A percentile compares a stretch with the other conserved stretches of the same genome.
phyloP scores from a whole-genome alignment of 2,329 filamentous ascomycete genomes.

The Trichoderma pleuroti region DNA sequence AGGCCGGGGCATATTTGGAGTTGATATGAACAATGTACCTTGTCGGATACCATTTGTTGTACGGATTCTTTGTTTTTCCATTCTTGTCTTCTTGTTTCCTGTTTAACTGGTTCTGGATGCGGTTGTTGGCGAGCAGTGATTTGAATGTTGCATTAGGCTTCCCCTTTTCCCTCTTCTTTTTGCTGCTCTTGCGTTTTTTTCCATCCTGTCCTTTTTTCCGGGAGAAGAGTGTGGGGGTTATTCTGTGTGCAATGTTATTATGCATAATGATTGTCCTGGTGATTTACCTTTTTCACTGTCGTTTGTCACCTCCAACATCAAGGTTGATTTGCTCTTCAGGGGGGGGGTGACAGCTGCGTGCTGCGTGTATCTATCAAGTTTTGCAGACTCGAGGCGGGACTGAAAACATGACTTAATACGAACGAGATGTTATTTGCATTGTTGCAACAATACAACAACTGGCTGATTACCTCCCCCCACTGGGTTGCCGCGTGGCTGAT shows the following conservation, averaged over 20 bases:
- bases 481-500: neutral
- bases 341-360: neutral
- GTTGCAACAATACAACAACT: neutral
- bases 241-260: neutral
- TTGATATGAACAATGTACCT: slow-evolving; percentile 14
- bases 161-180: neutral
- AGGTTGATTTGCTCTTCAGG: neutral
- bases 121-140: neutral
- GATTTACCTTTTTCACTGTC: neutral
- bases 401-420: neutral
- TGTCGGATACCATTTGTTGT: slow-evolving; percentile 31
- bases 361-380: neutral
- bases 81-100: neutral
- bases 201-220: neutral
- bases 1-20: slow-evolving; percentile 15
- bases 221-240: neutral
- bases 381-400: neutral
- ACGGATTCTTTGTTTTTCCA: slow-evolving; percentile 15
- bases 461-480: neutral
- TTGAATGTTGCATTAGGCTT: neutral
- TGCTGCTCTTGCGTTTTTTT: neutral
- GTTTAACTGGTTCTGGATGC: neutral
- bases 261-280: neutral
- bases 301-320: neutral
- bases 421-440: neutral